These are phyloP conservation scores for Blastocrithidia nonstop DNA, from an alignment of 208 protist genomes.

Conservation along the genomic window DNA sequence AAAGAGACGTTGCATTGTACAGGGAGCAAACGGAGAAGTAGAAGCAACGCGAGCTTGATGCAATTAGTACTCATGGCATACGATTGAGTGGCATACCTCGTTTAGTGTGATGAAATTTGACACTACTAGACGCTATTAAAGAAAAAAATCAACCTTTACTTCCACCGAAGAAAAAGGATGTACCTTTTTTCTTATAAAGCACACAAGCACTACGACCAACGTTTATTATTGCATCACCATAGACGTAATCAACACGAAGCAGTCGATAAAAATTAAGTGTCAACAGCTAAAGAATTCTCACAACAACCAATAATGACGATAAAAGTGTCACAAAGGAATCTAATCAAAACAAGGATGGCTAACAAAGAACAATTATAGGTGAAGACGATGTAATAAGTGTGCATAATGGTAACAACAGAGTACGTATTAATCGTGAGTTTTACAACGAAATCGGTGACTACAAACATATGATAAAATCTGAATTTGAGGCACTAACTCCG, in stretches of 20 bases:
- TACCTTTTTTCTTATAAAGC: slow-evolving; percentile 83
- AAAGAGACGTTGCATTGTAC: slow-evolving; percentile 36
- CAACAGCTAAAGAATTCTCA: no score
- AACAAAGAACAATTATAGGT: not conserved
- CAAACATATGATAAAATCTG: slow-evolving; percentile 10
- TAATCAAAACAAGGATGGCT: not conserved
- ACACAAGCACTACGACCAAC: slow-evolving; percentile 62
- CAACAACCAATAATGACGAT: slow-evolving; percentile 11
- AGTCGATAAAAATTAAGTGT: no score
- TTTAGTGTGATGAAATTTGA: slow-evolving; percentile 66
- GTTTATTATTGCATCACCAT: slow-evolving; percentile 63
- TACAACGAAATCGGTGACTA: not conserved
- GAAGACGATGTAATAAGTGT: not conserved
- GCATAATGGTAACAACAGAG: not conserved
- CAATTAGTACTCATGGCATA: slow-evolving; percentile 38
- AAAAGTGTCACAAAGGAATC: not conserved
- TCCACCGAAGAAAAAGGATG: slow-evolving; percentile 81
- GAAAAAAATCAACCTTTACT: slow-evolving; percentile 81
- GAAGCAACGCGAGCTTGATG: slow-evolving; percentile 26
- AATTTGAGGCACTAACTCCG: slow-evolving; percentile 24
- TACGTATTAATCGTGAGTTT: no score
- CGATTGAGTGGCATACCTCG: slow-evolving; percentile 50
- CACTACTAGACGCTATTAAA: slow-evolving; percentile 77
- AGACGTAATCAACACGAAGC: no score
- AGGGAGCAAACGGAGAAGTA: slow-evolving; percentile 16